Conservation (phyloP, 169 alveolate genomes). For the Cryptosporidium canis region DNA sequence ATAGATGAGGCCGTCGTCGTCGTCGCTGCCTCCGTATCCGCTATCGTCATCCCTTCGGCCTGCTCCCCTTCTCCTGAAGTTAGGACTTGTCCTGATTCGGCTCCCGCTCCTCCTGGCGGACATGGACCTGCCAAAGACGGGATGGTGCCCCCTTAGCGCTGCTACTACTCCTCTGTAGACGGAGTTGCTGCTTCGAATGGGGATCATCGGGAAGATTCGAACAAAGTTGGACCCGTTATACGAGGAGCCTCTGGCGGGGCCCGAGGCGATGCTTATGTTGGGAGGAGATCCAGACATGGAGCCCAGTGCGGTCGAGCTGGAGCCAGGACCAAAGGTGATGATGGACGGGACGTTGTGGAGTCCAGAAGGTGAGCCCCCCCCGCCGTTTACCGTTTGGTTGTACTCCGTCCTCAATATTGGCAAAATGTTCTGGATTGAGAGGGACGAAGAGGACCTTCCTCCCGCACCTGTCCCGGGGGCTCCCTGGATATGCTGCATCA, state of each 20-base stretch:
- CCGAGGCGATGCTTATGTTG: not conserved
- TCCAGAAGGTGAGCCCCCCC: not conserved
- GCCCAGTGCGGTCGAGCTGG: not conserved
- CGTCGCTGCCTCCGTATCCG: not conserved
- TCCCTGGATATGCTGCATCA: constrained; percentile 20
- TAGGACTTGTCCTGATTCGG: not conserved
- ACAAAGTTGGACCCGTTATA: constrained; percentile 12
- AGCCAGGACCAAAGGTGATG: not conserved
- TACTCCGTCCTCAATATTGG: constrained; percentile 43
- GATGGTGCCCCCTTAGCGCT: too few relatives aligned
- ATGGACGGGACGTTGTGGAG: constrained; percentile 9
- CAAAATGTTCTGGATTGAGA: constrained; percentile 40
- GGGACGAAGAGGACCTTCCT: constrained; percentile 11
- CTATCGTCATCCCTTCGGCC: not conserved
- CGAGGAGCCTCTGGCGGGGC: not conserved
- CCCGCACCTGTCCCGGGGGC: not conserved
- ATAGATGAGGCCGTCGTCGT: not conserved
- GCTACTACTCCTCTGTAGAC: not conserved
- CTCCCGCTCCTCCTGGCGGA: not conserved
- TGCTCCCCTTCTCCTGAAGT: not conserved
- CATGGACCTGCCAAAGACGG: not conserved
- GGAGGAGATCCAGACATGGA: not conserved
- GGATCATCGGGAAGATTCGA: constrained; percentile 48
- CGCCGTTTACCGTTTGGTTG: constrained; percentile 1
- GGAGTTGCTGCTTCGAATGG: not conserved